Conservation (phyloP, 2,329 filamentous ascomycete genomes). For the Cytospora mali region DNA sequence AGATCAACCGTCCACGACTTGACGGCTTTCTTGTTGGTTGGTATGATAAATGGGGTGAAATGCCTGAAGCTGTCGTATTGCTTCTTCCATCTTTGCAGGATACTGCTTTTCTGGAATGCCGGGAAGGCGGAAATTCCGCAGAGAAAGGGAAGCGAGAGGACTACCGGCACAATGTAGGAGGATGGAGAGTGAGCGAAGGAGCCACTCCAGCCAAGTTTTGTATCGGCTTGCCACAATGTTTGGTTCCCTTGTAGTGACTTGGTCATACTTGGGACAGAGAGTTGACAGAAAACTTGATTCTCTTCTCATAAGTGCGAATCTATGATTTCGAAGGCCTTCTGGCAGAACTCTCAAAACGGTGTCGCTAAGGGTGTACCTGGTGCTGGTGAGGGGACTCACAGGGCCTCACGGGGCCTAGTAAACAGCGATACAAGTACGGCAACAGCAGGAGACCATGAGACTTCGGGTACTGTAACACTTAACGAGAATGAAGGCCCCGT, state of each 20-base stretch:
- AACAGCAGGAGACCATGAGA: background rate
- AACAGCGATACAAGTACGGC: background rate
- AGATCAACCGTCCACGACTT: background rate
- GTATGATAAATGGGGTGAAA: constrained; percentile 1
- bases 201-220: too few relatives aligned
- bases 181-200: too few relatives aligned
- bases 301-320: background rate
- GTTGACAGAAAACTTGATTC: too few relatives aligned
- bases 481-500: background rate
- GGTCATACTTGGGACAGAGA: background rate
- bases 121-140: background rate
- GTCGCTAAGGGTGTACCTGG: background rate
- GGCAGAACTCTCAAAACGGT: background rate
- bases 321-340: background rate
- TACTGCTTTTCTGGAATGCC: background rate
- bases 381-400: background rate
- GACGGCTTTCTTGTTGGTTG: background rate
- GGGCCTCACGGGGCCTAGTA: background rate
- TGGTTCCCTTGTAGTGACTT: too few relatives aligned
- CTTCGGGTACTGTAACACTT: background rate
- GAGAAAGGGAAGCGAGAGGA: constrained; percentile 5
- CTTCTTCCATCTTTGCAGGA: background rate
- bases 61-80: background rate
- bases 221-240: too few relatives aligned
- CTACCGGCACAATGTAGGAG: background rate